Conservation (phyloP, 139 green algal genomes). For the Volvox africanus region DNA sequence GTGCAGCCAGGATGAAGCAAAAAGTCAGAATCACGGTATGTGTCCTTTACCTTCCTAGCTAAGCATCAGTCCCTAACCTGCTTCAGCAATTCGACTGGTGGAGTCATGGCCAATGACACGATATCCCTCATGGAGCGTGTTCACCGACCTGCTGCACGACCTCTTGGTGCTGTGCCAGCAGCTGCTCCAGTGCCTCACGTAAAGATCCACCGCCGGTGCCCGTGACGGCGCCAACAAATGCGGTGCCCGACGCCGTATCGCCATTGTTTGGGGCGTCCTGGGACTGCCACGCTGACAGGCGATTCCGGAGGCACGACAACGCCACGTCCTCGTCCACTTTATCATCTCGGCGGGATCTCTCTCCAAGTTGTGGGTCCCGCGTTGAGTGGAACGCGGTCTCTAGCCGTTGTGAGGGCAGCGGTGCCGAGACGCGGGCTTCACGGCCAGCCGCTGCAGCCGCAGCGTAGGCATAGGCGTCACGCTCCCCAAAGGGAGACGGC, state of each 20-base stretch:
- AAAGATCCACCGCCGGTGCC: not conserved
- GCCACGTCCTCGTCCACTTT: no score
- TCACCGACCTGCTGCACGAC: constrained; percentile 33
- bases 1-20: no score
- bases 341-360: no score
- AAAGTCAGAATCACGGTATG: no score
- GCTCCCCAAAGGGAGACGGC: not conserved
- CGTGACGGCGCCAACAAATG: not conserved
- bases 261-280: not conserved
- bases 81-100: no score
- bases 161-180: constrained; percentile 40
- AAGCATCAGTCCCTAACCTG: no score
- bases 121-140: no score
- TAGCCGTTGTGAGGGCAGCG: not conserved
- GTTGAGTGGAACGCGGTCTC: not conserved
- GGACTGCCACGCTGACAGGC: no score
- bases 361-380: not conserved
- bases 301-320: no score
- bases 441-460: not conserved
- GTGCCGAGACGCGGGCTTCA: not conserved
- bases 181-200: constrained; percentile 27
- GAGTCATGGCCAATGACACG: no score
- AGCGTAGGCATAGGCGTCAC: not conserved
- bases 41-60: no score
- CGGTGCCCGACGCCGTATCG: not conserved